Percentiles rank a stretch among this genome's conserved stretches.
These are phyloP conservation scores for Elongisporangium prolatum DNA, from an alignment of 352 stramenopile genomes.

Conservation along the genomic window DNA sequence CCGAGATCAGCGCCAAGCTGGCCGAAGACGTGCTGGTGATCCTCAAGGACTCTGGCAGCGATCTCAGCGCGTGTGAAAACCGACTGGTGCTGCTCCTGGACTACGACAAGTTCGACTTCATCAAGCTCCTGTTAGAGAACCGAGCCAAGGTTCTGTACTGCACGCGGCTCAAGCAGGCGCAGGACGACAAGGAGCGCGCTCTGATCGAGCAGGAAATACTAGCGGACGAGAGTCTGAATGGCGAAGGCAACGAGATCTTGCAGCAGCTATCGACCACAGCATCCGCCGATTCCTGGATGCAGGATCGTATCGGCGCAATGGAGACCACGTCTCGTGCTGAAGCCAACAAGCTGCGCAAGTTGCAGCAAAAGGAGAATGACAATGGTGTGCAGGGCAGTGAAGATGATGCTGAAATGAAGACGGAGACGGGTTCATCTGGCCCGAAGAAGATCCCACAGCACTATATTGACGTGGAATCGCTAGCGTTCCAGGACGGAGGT, in stretches of 20 bases:
- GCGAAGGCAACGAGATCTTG: conserved; percentile 88
- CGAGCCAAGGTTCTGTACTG: conserved; percentile 95
- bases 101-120: conserved; percentile 99
- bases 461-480: conserved; percentile 93
- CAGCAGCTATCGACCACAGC: conserved; percentile 86
- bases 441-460: conserved; percentile 62
- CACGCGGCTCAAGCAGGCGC: conserved; percentile 95
- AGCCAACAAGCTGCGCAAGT: conserved; percentile 75
- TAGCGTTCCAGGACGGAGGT: conserved; percentile 94
- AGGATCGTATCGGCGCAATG: conserved; percentile 87
- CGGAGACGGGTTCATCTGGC: conserved; percentile 18
- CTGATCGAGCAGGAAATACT: conserved; percentile 90
- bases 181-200: conserved; percentile 88
- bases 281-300: conserved; percentile 93
- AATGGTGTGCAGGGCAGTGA: conserved; percentile 28
- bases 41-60: conserved; percentile 53
- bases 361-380: conserved; percentile 56
- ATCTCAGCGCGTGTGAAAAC: conserved; percentile 94
- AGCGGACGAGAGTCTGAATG: conserved; percentile 74
- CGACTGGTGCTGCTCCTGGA: conserved; percentile 95
- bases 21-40: conserved; percentile 89
- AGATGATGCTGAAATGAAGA: conserved; percentile 45
- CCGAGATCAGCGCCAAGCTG: conserved; percentile 89
- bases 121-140: conserved; percentile 97
- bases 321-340: conserved; percentile 80